Evolutionary conservation across 2,329 filamentous ascomycete genomes (phyloP).

Genomic region (Aplosporella prunicola): DNA sequence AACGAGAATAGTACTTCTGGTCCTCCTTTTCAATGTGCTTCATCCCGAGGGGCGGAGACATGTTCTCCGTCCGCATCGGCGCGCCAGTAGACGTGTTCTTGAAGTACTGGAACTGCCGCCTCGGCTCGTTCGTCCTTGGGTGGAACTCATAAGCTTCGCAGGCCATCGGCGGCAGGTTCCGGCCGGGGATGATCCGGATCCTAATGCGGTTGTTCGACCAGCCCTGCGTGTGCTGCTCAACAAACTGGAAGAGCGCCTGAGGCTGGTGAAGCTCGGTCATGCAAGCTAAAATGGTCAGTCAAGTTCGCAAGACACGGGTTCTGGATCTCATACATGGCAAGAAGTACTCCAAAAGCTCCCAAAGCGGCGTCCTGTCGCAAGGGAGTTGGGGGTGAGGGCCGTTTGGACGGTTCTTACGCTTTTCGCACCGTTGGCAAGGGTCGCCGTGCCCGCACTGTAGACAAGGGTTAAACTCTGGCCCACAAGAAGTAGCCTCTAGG

Average conservation of each 20-base stretch:
- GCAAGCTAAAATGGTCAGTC: slow-evolving; percentile 10
- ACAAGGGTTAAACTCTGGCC: no score
- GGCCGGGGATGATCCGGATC: slow-evolving; percentile 35
- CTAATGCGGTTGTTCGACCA: slow-evolving; percentile 30
- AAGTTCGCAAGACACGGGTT: background rate
- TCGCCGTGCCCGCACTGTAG: slow-evolving; percentile 30
- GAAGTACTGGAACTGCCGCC: slow-evolving; percentile 34
- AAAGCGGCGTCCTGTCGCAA: slow-evolving; percentile 38
- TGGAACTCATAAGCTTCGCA: slow-evolving; percentile 40
- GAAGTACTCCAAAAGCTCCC: slow-evolving; percentile 35
- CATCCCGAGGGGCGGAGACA: slow-evolving; percentile 39
- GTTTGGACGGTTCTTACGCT: slow-evolving; percentile 29
- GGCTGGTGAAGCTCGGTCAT: slow-evolving; percentile 10
- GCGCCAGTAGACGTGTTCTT: slow-evolving; percentile 28
- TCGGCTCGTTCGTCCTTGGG: slow-evolving; percentile 31
- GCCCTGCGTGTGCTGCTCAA: slow-evolving; percentile 28
- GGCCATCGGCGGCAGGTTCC: slow-evolving; percentile 33
- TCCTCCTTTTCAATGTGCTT: slow-evolving; percentile 36
- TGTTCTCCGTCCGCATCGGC: slow-evolving; percentile 24
- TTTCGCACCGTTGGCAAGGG: slow-evolving; percentile 30
- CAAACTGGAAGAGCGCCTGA: slow-evolving; percentile 29
- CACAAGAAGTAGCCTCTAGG: no score
- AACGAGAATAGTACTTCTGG: slow-evolving; percentile 35
- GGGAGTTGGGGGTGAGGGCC: slow-evolving; percentile 32
- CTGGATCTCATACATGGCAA: slow-evolving; percentile 25